Percentiles rank a stretch among this genome's conserved stretches.
phyloP scores from a whole-genome alignment of 106 monocot species.

The Acanthochlamys bracteata region DNA sequence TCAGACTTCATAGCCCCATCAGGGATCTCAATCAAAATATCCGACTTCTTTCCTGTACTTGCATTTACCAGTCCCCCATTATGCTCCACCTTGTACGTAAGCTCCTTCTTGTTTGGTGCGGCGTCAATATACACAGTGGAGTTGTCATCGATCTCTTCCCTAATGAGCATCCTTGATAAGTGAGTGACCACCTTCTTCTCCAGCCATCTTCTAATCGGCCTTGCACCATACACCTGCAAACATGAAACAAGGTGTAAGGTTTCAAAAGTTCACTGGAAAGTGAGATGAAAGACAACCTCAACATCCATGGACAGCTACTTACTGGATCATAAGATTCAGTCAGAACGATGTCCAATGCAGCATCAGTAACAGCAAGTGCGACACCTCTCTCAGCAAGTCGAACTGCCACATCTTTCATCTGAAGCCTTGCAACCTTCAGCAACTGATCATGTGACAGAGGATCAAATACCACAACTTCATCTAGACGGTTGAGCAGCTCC shows the following conservation, averaged over 20 bases:
- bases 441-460: conserved; percentile 69
- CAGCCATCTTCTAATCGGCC: conserved; percentile 71
- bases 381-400: conserved; percentile 57
- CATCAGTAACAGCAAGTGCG: conserved; percentile 51
- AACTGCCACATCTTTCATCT: conserved; percentile 60
- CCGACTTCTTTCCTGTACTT: conserved; percentile 30
- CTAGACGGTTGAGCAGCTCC: conserved; percentile 55
- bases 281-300: background rate
- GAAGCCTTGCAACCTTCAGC: conserved; percentile 52
- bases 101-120: conserved; percentile 29
- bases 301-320: conserved; percentile 8
- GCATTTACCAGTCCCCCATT: conserved; percentile 54
- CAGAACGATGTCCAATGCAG: conserved; percentile 56
- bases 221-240: conserved; percentile 55
- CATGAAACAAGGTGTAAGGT: background rate
- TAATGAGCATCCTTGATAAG: conserved; percentile 60
- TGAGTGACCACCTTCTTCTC: conserved; percentile 80
- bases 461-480: conserved; percentile 73
- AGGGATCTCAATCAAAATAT: conserved; percentile 41
- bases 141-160: conserved; percentile 68
- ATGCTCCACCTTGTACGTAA: conserved; percentile 44
- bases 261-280: background rate
- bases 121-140: too few relatives aligned
- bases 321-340: conserved; percentile 62
- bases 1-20: conserved; percentile 16